These are phyloP conservation scores for Caryopteris hybrid DNA, from an alignment of 305 asterid genomes.

Conservation along the genomic window DNA sequence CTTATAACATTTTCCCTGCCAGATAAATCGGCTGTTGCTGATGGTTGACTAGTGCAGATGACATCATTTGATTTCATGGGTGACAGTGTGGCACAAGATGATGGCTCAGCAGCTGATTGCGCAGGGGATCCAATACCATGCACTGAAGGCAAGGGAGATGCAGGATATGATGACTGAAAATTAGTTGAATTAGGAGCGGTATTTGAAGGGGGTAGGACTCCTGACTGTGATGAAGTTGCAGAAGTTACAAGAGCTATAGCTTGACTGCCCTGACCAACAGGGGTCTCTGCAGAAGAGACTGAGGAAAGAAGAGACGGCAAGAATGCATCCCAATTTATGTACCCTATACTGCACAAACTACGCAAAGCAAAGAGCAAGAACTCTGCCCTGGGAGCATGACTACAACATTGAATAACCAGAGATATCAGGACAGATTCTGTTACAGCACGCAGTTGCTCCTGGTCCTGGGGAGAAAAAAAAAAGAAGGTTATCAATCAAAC, in stretches of 20 bases:
- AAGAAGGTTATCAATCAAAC: conserved; percentile 12
- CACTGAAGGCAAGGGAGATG: conserved; percentile 78
- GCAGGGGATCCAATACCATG: conserved; percentile 92
- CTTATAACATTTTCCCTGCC: conserved; percentile 66
- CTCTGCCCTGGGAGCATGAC: conserved; percentile 95
- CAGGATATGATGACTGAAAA: conserved; percentile 78
- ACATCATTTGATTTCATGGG: conserved; percentile 71
- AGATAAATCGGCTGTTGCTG: conserved; percentile 40
- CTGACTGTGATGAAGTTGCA: conserved; percentile 68
- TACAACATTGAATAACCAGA: conserved; percentile 80
- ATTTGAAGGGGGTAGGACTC: conserved; percentile 52
- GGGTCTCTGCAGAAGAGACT: conserved; percentile 76
- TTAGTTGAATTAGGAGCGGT: conserved; percentile 42
- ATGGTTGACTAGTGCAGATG: conserved; percentile 47
- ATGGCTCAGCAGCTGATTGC: conserved; percentile 76
- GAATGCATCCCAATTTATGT: conserved; percentile 90
- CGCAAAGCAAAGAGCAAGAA: conserved; percentile 87
- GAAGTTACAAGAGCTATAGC: conserved; percentile 48
- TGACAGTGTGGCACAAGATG: conserved; percentile 54
- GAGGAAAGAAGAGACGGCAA: conserved; percentile 90
- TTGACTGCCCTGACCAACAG: conserved; percentile 65
- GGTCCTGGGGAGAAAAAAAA: conserved; percentile 53
- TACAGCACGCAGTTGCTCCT: conserved; percentile 74
- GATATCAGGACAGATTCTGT: conserved; percentile 78
- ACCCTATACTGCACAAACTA: conserved; percentile 64